phyloP scores from a whole-genome alignment of 345 rosid genomes.

The Eucalyptus cloeziana region DNA sequence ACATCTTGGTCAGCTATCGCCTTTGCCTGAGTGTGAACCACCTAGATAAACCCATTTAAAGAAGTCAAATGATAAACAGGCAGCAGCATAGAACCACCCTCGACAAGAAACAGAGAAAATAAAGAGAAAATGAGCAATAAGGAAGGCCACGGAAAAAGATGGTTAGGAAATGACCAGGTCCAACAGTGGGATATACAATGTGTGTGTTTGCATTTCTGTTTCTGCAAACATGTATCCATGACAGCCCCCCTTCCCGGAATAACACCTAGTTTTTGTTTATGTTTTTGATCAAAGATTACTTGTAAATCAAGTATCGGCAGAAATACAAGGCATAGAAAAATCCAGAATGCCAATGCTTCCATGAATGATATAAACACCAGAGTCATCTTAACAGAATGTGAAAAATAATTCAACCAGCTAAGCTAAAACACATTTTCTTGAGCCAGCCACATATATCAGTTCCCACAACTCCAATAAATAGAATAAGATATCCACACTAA shows the following conservation, averaged over 20 bases:
- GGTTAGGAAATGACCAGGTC: not conserved
- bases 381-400: not conserved
- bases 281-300: not conserved
- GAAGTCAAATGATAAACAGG: not conserved
- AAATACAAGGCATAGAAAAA: not conserved
- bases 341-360: not conserved
- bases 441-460: not conserved
- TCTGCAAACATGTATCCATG: not conserved
- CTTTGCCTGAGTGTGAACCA: conserved; percentile 98
- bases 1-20: conserved; percentile 76
- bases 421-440: not conserved
- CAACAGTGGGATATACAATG: not conserved
- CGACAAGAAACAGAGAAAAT: not conserved
- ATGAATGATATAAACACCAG: not conserved
- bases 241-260: not conserved
- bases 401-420: not conserved
- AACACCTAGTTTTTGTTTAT: not conserved
- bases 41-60: conserved; percentile 32
- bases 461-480: not conserved
- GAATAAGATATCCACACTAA: not conserved
- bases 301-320: not conserved
- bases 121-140: not conserved
- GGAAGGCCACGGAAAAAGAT: not conserved
- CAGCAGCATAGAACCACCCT: not conserved
- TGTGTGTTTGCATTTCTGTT: not conserved